Evolutionary conservation across 2,329 filamentous ascomycete genomes (phyloP), one percentile per base, ranked within the genome.

Genomic region (Penicillium oxalicum): DNA sequence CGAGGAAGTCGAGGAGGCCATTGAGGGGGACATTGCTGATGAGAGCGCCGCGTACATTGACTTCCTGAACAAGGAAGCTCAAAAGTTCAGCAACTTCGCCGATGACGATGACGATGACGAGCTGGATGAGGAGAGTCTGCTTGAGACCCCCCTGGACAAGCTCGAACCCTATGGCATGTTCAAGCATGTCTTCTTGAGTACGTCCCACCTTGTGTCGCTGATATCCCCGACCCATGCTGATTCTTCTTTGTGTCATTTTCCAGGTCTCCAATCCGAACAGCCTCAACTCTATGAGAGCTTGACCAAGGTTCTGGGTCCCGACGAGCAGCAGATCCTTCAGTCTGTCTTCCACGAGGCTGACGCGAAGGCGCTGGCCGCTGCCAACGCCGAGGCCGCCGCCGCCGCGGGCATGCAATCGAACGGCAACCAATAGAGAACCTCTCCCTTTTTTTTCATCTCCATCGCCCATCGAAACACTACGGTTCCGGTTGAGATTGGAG

Each of bases 31-130:
- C 53, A 78, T 83, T 61, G 87, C 90, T 63, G 91, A 96, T 61
- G 91, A 97, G 71, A 93, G 88, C 67, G 86, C 87, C 25, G 89
- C 91, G 5, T 98, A 98, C 67, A 81, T 98, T 40, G 91, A 97
- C 58, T 98, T 98, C 75, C 73, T 98, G 27, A 94, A 91, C 60
- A 87, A 94, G 67, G 91, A 97, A 76, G 89, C 90, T 9, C 84
- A 89, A 61, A 94, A 93, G 67, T 91, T 93, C 68, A 83, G 85
- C 54, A 80, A 83, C 13, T 78, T 85, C 27, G 77, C 80, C 12
- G 82, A 84, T 26, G 80, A 85, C 42, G 88, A 88, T 26, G 90
- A 95, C 26, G 90, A 95, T 48, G 91, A 95, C 47, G 84, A 96
- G 40, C 82, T 94, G 13, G 91, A 97, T 68, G 93, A 97, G 62